Conservation (phyloP, 179 eudicot genomes). For the Spinacia oleracea region DNA sequence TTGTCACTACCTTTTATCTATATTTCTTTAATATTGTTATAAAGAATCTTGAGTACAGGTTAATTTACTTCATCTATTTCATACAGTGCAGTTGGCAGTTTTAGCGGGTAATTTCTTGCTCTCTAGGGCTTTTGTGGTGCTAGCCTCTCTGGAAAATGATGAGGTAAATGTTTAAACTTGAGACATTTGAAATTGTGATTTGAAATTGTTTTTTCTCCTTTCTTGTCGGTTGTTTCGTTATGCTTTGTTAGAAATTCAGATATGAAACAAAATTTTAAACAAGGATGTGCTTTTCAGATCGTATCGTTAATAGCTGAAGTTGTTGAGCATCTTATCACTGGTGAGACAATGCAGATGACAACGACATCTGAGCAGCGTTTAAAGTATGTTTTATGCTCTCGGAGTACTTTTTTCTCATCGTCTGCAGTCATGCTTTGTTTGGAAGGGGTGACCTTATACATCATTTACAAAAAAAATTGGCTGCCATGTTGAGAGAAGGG, state of each 20-base stretch:
- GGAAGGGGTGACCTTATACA: background rate
- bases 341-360: slow-evolving; percentile 99
- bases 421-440: background rate
- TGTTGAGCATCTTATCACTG: slow-evolving; percentile 93
- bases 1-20: background rate
- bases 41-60: slow-evolving; percentile 12
- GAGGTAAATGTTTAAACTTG: slow-evolving; percentile 47
- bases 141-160: slow-evolving; percentile 84
- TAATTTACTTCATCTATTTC: slow-evolving; percentile 27
- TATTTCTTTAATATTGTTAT: background rate
- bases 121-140: slow-evolving; percentile 91
- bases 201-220: background rate
- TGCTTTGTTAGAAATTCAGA: background rate
- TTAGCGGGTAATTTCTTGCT: slow-evolving; percentile 94
- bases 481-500: no score
- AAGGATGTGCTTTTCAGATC: slow-evolving; percentile 49
- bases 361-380: slow-evolving; percentile 77
- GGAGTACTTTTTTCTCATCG: background rate
- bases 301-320: slow-evolving; percentile 82
- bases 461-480: no score
- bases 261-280: background rate
- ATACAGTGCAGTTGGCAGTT: slow-evolving; percentile 69
- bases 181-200: background rate
- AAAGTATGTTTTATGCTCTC: slow-evolving; percentile 49
- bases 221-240: background rate